A percentile compares a stretch with the other conserved stretches of the same genome.
These are phyloP conservation scores for Fusarium buxicola DNA, from an alignment of 2,329 filamentous ascomycete genomes.

Conservation along the genomic window DNA sequence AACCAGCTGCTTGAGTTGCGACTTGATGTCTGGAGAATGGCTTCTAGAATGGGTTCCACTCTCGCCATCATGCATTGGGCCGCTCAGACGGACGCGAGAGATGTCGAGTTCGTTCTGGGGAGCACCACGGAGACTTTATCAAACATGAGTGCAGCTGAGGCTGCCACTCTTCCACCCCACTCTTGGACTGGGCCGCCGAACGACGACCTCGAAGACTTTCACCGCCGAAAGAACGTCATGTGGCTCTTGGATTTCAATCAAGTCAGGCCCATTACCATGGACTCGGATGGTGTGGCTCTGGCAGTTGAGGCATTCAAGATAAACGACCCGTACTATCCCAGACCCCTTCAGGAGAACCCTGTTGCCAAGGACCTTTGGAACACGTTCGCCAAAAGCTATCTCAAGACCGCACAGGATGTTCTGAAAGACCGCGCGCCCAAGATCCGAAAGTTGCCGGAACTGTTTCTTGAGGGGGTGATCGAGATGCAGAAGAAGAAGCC, in stretches of 20 bases:
- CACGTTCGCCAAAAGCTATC: background rate
- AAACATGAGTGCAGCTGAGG: background rate
- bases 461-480: background rate
- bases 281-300: conserved; percentile 33
- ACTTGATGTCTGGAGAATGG: conserved; percentile 38
- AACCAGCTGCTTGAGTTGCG: conserved; percentile 45
- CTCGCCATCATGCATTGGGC: conserved; percentile 51
- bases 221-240: conserved; percentile 28
- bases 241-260: conserved; percentile 51
- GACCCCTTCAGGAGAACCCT: conserved; percentile 5
- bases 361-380: background rate
- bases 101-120: conserved; percentile 50
- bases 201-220: conserved; percentile 22
- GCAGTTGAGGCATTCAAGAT: conserved; percentile 33
- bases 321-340: conserved; percentile 43
- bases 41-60: conserved; percentile 41
- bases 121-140: conserved; percentile 14
- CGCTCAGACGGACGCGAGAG: conserved; percentile 45
- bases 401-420: background rate
- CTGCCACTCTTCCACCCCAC: background rate
- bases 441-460: background rate
- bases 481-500: background rate
- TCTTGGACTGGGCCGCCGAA: background rate
- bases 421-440: background rate
- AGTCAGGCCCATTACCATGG: conserved; percentile 37